A percentile compares a stretch with the other conserved stretches of the same genome.
phyloP scores from a whole-genome alignment of 306 rosid species.

The Pachyrhizus erosus region DNA sequence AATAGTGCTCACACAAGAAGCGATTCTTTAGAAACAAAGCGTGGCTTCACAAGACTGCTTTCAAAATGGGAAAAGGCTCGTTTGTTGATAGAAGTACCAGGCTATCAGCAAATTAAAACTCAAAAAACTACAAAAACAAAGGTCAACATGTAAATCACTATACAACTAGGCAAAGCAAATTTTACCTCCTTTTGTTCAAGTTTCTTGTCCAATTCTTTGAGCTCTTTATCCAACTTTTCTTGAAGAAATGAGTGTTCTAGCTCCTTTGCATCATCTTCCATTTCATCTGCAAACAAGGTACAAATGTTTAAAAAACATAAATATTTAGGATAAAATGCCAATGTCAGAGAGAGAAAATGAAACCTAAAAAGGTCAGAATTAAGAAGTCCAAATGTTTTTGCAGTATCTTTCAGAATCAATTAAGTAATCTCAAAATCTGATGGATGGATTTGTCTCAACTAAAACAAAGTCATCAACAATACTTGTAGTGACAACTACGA shows the following conservation, averaged over 20 bases:
- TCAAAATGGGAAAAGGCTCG: background rate
- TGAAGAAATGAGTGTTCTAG: constrained; percentile 89
- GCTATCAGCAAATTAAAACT: background rate
- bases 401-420: constrained; percentile 19
- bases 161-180: background rate
- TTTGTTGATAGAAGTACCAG: background rate
- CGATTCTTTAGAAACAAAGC: background rate
- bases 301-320: background rate
- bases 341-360: background rate
- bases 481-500: constrained; percentile 4
- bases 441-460: constrained; percentile 29
- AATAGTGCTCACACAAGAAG: background rate
- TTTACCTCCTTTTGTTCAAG: constrained; percentile 96
- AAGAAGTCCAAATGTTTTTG: constrained; percentile 3
- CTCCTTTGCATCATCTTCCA: constrained; percentile 81
- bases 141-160: constrained; percentile 5
- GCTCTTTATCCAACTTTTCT: constrained; percentile 84
- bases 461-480: constrained; percentile 22
- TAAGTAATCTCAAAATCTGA: constrained; percentile 5
- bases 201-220: constrained; percentile 84
- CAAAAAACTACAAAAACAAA: background rate
- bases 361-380: background rate
- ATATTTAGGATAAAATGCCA: constrained; percentile 13
- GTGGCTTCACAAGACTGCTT: background rate
- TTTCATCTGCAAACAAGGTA: constrained; percentile 59